Evolutionary conservation across 257 asterid genomes (phyloP).

Genomic region (Ilex asprella): DNA sequence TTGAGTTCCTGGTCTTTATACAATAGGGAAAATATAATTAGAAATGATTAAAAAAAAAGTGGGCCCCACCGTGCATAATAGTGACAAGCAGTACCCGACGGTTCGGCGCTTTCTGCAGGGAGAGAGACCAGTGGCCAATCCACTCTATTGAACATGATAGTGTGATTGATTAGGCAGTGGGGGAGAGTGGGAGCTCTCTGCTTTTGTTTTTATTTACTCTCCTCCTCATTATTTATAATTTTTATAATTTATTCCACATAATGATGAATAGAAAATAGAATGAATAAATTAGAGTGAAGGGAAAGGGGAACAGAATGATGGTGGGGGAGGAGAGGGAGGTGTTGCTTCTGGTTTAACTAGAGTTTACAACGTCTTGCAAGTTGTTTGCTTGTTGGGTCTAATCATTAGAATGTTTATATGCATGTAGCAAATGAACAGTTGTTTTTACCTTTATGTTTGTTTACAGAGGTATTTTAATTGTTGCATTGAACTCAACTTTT

Average conservation of each 20-base stretch:
- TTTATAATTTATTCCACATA: background rate
- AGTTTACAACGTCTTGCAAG: no score
- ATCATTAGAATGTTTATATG: no score
- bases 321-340: background rate
- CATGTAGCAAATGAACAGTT: no score
- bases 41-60: slow-evolving; percentile 3
- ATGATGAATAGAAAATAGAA: no score
- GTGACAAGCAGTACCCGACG: slow-evolving; percentile 30
- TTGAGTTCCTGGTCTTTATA: slow-evolving; percentile 21
- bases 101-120: slow-evolving; percentile 41
- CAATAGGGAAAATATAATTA: slow-evolving; percentile 23
- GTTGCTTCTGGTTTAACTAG: background rate
- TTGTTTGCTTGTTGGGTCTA: no score
- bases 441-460: no score
- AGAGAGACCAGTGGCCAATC: slow-evolving; percentile 10
- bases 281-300: no score
- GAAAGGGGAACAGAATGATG: background rate
- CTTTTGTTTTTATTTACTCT: slow-evolving; percentile 22
- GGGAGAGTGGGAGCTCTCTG: slow-evolving; percentile 15
- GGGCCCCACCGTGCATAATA: slow-evolving; percentile 7
- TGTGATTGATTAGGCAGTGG: slow-evolving; percentile 18
- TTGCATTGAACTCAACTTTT: no score
- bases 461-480: no score
- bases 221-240: slow-evolving; percentile 7
- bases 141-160: slow-evolving; percentile 26